Percentiles rank a stretch among this genome's conserved stretches.
These are phyloP conservation scores for Torulaspora maleeae DNA, from an alignment of 805 yeast species.

Conservation along the genomic window DNA sequence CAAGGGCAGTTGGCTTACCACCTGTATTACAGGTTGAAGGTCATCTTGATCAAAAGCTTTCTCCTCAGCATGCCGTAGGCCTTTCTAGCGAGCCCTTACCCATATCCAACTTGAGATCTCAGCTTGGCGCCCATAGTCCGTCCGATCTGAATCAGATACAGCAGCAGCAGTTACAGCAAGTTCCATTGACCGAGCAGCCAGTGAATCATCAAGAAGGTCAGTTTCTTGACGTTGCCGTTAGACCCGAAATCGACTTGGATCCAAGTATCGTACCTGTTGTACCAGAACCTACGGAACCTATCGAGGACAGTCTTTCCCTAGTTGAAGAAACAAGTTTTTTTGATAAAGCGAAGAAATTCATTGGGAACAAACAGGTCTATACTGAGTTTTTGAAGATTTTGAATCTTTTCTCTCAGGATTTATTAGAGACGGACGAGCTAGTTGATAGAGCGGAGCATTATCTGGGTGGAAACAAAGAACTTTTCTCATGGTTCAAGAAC, in stretches of 20 bases:
- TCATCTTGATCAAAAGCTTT: conserved; percentile 12
- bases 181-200: conserved; percentile 20
- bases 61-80: conserved; percentile 17
- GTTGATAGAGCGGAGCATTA: conserved; percentile 82
- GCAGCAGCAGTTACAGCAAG: conserved; percentile 16
- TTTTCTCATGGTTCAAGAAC: conserved; percentile 84
- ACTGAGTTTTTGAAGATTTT: conserved; percentile 87
- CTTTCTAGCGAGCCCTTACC: conserved; percentile 32
- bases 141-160: conserved; percentile 5
- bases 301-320: conserved; percentile 52
- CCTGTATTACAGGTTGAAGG: conserved; percentile 20
- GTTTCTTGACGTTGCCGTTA: conserved; percentile 27
- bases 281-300: conserved; percentile 73
- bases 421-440: conserved; percentile 75
- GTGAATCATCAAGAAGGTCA: conserved; percentile 21
- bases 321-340: conserved; percentile 86
- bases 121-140: conserved; percentile 23
- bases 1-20: conserved; percentile 23
- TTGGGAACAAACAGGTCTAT: conserved; percentile 85
- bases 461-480: conserved; percentile 72
- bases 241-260: conserved; percentile 41
- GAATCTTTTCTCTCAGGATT: conserved; percentile 83
- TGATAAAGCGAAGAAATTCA: conserved; percentile 83
- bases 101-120: conserved; percentile 36
- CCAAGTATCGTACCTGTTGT: conserved; percentile 80